Evolutionary conservation across 345 rosid species (phyloP).

Genomic region (Pistacia vera): DNA sequence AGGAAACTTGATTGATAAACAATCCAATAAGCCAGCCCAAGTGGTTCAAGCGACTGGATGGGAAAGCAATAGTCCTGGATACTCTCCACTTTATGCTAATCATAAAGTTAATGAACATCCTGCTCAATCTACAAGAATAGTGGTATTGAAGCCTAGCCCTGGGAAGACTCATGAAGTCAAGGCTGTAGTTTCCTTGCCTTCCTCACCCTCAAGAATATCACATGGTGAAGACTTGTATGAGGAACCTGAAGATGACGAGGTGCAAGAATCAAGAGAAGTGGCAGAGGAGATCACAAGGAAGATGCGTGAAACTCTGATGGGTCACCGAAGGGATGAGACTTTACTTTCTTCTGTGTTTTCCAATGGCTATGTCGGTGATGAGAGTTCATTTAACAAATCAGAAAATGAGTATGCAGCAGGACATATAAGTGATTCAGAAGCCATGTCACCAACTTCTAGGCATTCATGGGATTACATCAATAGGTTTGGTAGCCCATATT

Average conservation of each 20-base stretch:
- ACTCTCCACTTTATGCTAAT: constrained; percentile 41
- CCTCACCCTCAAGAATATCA: constrained; percentile 51
- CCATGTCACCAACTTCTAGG: constrained; percentile 71
- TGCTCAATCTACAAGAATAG: constrained; percentile 81
- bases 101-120: constrained; percentile 53
- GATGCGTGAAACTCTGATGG: constrained; percentile 52
- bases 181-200: constrained; percentile 46
- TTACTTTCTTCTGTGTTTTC: constrained; percentile 80
- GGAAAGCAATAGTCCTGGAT: constrained; percentile 43
- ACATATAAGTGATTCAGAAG: constrained; percentile 76
- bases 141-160: constrained; percentile 84
- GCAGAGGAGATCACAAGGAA: constrained; percentile 59
- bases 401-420: constrained; percentile 57
- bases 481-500: constrained; percentile 67
- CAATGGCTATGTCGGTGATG: constrained; percentile 84
- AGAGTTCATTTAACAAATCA: constrained; percentile 79
- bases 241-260: constrained; percentile 56
- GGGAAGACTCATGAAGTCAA: constrained; percentile 57
- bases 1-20: constrained; percentile 51
- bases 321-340: constrained; percentile 76
- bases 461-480: constrained; percentile 88
- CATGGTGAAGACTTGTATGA: constrained; percentile 41
- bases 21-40: constrained; percentile 41
- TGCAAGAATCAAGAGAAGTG: constrained; percentile 60
- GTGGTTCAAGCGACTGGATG: constrained; percentile 40